Base-by-base conservation (phyloP, 2,329 filamentous ascomycete species). In the Nannizziopsis barbatae region DNA sequence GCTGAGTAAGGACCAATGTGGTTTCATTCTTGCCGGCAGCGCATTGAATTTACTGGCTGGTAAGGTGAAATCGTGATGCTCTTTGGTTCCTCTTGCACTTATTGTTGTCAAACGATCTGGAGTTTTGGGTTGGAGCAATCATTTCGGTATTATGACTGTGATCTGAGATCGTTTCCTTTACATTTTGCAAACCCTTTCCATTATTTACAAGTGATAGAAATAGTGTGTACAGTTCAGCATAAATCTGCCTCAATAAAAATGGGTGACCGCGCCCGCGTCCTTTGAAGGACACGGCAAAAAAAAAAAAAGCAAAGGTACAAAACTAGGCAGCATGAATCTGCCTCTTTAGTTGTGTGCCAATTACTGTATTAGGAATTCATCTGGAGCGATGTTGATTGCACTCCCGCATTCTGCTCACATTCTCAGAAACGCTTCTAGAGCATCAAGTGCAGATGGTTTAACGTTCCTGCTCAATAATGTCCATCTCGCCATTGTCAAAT, bases 21-120 rank as follows among this genome's bases (percentile, higher is more conserved):
- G 77, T 0, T 98, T 96, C 62, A 86, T 98, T 55, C 73, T 98
- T 44, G 92, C 92, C 0, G 92, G 92, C 2, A 95, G 87, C 65
- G 92, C 92, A 37, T 67, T 98, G 69, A 98, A 98, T 68, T 63
- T 96, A 65, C 69, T 98, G 59, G 84, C 88, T 40, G 72, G 73
- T 62, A 83, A 83, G 74, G 59, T 57, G 20, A 54, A 53, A 40
- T 54, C 45, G 5, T 47, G 36, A 46, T 36, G 12, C n/a, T 33
- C 22, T 46, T 35, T 14, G 22, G 20, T 40, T 14, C 22, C 11
- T 20, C 42, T 42, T 18, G 31, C 14, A n/a, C 22, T 5, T 30
- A 15, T 41, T 14, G n/a, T 31, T 18, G 33, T 30, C 37, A 5
- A 15, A 33, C 35, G 31, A 32, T 20, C 30, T 17, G 44, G 44